Percentiles rank a stretch among this genome's conserved stretches.
phyloP scores from a whole-genome alignment of 2,329 filamentous ascomycete genomes.

The Aspergillus puulaauensis region DNA sequence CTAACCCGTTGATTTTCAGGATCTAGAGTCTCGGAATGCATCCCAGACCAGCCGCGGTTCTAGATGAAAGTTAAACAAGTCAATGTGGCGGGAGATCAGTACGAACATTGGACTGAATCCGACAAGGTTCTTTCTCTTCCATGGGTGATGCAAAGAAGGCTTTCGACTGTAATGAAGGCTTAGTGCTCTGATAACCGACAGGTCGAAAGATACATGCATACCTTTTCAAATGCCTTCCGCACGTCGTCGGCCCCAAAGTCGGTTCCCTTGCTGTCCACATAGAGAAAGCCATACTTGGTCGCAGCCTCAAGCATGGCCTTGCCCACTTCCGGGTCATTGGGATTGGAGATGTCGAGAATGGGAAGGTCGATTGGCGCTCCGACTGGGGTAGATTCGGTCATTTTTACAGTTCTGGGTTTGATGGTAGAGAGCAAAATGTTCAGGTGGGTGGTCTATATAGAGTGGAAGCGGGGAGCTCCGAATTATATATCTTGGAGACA shows the following conservation, averaged over 20 bases:
- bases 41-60: slow-evolving; percentile 85
- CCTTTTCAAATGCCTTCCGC: slow-evolving; percentile 70
- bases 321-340: slow-evolving; percentile 60
- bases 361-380: slow-evolving; percentile 58
- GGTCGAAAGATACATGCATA: slow-evolving; percentile 39
- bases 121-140: slow-evolving; percentile 71
- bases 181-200: not conserved
- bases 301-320: slow-evolving; percentile 75
- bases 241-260: slow-evolving; percentile 68
- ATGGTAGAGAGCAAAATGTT: too few relatives aligned
- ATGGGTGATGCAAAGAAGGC: slow-evolving; percentile 70
- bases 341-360: slow-evolving; percentile 74
- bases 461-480: not conserved
- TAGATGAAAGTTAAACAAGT: slow-evolving; percentile 34
- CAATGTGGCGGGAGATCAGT: not conserved
- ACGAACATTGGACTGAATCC: slow-evolving; percentile 62
- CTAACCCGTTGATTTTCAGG: slow-evolving; percentile 74
- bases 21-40: slow-evolving; percentile 86
- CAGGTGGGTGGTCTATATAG: not conserved
- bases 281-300: slow-evolving; percentile 82
- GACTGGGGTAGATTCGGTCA: slow-evolving; percentile 20
- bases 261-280: slow-evolving; percentile 72
- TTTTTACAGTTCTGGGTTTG: slow-evolving; percentile 5
- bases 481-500: not conserved
- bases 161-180: slow-evolving; percentile 55